A percentile compares a stretch with the other conserved stretches of the same genome.
phyloP scores from a whole-genome alignment of 768 basidiomycete species.

The Xerocomellus dryophilus region DNA sequence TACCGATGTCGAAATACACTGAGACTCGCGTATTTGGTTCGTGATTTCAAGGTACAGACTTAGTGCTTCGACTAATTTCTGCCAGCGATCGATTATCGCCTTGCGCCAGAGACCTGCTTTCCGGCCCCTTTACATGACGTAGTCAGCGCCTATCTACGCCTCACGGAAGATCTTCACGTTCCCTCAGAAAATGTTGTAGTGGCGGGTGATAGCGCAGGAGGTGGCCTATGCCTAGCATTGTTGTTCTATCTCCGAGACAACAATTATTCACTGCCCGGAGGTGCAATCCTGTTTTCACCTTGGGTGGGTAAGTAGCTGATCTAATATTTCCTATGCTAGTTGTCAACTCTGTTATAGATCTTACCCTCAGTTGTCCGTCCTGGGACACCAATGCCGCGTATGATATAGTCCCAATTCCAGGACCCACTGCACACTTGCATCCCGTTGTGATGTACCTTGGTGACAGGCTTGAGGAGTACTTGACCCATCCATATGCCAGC shows the following conservation, averaged over 20 bases:
- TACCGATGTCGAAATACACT: slow-evolving; percentile 84
- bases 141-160: slow-evolving; percentile 80
- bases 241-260: slow-evolving; percentile 96
- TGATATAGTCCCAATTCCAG: slow-evolving; percentile 76
- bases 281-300: slow-evolving; percentile 86
- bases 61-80: not conserved
- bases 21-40: slow-evolving; percentile 84
- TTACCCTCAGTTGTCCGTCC: slow-evolving; percentile 97
- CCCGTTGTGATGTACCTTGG: slow-evolving; percentile 95
- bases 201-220: slow-evolving; percentile 92
- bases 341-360: slow-evolving; percentile 44
- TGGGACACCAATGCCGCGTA: slow-evolving; percentile 92
- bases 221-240: slow-evolving; percentile 79
- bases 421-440: slow-evolving; percentile 79
- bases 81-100: slow-evolving; percentile 86
- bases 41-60: slow-evolving; percentile 18
- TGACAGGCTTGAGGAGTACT: slow-evolving; percentile 68
- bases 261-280: slow-evolving; percentile 76
- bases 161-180: slow-evolving; percentile 84
- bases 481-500: slow-evolving; percentile 95
- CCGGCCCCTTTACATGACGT: slow-evolving; percentile 88
- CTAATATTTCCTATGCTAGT: slow-evolving; percentile 3
- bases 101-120: slow-evolving; percentile 93
- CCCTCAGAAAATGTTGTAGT: slow-evolving; percentile 88
- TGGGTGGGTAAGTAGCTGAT: slow-evolving; percentile 77